Evolutionary conservation across 2,329 filamentous ascomycete genomes (phyloP), one percentile per base, ranked within the genome.

Genomic region (Colletotrichum acutatum): DNA sequence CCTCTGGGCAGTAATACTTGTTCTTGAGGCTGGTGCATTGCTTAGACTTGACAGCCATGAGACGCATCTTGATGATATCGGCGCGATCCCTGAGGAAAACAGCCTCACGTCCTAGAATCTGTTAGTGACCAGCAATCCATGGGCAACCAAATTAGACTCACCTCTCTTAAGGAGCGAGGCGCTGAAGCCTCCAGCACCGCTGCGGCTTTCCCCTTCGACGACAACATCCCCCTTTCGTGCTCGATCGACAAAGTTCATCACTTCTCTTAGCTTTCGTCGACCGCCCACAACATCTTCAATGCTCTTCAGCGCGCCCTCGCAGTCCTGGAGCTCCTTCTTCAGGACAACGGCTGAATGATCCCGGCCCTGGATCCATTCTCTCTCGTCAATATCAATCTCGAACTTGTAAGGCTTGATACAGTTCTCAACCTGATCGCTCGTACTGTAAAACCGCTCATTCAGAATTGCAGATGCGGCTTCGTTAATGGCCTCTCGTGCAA

Each of bases 381-480:
- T 88, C 52, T 95, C 94, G 79, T 98, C 95, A 57, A 99, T 92
- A 78, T 99, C 97, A 71, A 99, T 97, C 75, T 98, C 95, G 77
- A 96, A 98, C 81, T 99, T 99, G 86, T 96, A 99, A 0, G 97
- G 97, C 83, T 99, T 99, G 83, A 99, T 97, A 80, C 96, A 99
- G 80, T 98, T 98, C 82, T 99, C 97, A 1, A 99, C 94, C 83
- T 98, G 97, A 79, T 99, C 97, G 75, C 94, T 97, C 1, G 97
- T 99, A 83, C 96, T 97, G 84, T 98, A 98, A 75, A 97, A 98
- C 16, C 96, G 89, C 78, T 99, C 97, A 76, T 97, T 97, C 14
- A 99, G 85, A 66, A 99, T 98, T 30, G 91, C 93, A 0, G 94
- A 93, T 1, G 95, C 95, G 1, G 97, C 95, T 77, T 98, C 95